phyloP scores from a whole-genome alignment of 1,284 basidiomycete species.

The Xerocomus amazonicus region DNA sequence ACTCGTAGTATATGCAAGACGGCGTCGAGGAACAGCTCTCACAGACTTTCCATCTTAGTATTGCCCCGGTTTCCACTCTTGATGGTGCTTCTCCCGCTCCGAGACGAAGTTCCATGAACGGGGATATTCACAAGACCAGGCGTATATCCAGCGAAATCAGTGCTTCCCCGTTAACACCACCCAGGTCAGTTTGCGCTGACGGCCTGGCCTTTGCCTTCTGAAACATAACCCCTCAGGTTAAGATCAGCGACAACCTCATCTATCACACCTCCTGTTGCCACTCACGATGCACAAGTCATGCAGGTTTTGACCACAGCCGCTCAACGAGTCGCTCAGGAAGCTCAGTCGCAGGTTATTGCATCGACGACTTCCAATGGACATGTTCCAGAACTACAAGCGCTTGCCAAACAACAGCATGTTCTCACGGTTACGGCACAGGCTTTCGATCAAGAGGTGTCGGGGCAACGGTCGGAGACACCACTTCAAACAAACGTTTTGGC shows the following conservation, averaged over 20 bases:
- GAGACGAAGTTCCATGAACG: conserved; percentile 59
- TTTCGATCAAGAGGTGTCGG: conserved; percentile 62
- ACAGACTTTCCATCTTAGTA: conserved; percentile 65
- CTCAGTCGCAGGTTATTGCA: conserved; percentile 61
- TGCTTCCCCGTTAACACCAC: conserved; percentile 36
- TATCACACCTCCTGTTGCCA: conserved; percentile 28
- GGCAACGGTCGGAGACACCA: conserved; percentile 46
- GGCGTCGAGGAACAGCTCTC: conserved; percentile 65
- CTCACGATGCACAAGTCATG: conserved; percentile 60
- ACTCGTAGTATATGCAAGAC: conserved; percentile 61
- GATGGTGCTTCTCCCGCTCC: conserved; percentile 56
- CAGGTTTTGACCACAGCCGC: conserved; percentile 72
- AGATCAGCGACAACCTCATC: conserved; percentile 25
- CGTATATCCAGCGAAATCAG: conserved; percentile 62
- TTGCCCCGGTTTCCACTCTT: conserved; percentile 66
- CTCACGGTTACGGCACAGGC: conserved; percentile 73
- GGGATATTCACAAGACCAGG: conserved; percentile 47
- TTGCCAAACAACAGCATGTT: conserved; percentile 77
- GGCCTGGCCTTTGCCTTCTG: conserved; percentile 8
- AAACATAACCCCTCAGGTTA: conserved; percentile 16
- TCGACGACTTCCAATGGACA: conserved; percentile 44
- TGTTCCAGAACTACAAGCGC: conserved; percentile 53
- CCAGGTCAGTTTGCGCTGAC: conserved; percentile 31
- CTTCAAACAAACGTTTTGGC: conserved; percentile 49
- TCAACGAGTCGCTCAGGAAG: conserved; percentile 69